Base-by-base conservation (phyloP, 2,329 filamentous ascomycete genomes). In the Colletotrichum costaricense region DNA sequence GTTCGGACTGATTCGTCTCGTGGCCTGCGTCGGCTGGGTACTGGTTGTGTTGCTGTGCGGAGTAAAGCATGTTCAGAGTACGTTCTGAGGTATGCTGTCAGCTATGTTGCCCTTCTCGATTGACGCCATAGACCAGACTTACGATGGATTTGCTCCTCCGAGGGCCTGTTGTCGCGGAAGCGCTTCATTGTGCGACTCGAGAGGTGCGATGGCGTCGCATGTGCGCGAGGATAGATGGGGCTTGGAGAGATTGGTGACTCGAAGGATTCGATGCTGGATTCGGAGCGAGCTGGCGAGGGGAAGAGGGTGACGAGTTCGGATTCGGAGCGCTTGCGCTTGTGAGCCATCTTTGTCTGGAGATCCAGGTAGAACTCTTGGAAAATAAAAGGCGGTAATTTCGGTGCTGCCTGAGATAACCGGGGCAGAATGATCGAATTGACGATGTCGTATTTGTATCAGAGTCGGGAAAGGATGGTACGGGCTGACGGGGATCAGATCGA, bases 251-350 rank as follows among this genome's bases (percentile, higher is more conserved):
- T 56, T 14, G 79, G 78, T 58, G 75, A 74, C 69, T 82, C 79
- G 73, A 82, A 79, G 74, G 83, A 81, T 30, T 77, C 78, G 35
- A 82, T 77, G 63, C 79, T 77, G 56, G 83, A 81, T 63, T 79
- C 78, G 74, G 5, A 80, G 76, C 35, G 82, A 8, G 81, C 75
- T 26, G 85, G 80, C 60, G 84, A 83, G 72, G 82, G 84, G 56
- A 86, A 83, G 11, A 88, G 81, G 7, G 83, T 76, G 63, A 80
- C 81, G 63, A 91, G 83, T 79, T 91, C 89, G 26, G 88, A 89
- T 68, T 88, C 85, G 76, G 90, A 92, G 56, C 90, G 87, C 84
- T 92, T 93, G 81, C 91, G 90, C 80, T 92, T 93, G 78, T 91
- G 82, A 30, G 86, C 80, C 88, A 90, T 90, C 16, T 60, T 60